Conservation (phyloP, 352 stramenopile genomes). For the Pythium sukuiense region DNA sequence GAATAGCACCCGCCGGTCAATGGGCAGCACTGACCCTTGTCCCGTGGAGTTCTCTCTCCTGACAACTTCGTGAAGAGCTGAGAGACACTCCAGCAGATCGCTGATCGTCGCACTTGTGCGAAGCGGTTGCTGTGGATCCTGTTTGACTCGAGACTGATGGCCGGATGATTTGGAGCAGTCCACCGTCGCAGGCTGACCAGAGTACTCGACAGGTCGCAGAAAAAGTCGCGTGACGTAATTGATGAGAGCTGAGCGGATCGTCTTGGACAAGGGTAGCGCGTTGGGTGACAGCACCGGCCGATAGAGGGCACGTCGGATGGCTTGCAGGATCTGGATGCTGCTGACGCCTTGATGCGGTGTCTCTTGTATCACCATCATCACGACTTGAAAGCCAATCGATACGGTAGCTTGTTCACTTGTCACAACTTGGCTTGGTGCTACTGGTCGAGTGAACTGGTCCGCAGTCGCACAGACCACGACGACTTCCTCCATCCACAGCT, state of each 20-base stretch:
- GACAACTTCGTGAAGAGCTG: background rate
- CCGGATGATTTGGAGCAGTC: background rate
- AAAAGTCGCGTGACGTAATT: slow-evolving; percentile 4
- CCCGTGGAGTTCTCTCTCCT: background rate
- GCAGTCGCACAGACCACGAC: slow-evolving; percentile 13
- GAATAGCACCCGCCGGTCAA: background rate
- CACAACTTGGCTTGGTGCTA: background rate
- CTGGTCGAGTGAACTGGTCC: slow-evolving; percentile 11
- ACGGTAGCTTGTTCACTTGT: no score
- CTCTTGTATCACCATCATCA: slow-evolving; percentile 1
- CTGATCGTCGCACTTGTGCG: background rate
- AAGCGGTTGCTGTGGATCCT: background rate
- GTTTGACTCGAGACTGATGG: background rate
- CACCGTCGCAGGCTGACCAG: background rate
- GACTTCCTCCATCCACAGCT: slow-evolving; percentile 2
- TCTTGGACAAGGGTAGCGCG: background rate
- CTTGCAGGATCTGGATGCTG: background rate
- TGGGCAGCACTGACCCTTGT: background rate
- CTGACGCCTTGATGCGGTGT: background rate
- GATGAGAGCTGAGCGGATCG: background rate
- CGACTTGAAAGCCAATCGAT: slow-evolving; percentile 7
- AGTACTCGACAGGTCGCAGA: background rate
- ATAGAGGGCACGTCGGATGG: background rate
- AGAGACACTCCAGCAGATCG: background rate
- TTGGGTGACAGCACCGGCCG: background rate